Base-by-base conservation (phyloP, 768 basidiomycete species). In the Xerocomellus chrysenteron region DNA sequence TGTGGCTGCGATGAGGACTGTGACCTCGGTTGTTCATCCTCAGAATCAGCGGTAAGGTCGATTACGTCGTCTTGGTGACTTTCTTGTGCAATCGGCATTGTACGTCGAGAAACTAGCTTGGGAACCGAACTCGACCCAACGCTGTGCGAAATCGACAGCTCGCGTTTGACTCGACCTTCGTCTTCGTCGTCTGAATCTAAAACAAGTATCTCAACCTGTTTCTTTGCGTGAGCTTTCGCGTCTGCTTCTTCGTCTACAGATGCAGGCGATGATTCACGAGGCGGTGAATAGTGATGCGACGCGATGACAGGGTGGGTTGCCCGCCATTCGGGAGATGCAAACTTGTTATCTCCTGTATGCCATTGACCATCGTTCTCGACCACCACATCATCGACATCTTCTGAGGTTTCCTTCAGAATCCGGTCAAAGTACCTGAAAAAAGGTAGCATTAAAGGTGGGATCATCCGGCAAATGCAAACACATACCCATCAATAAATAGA, bases 311-410 rank as follows among this genome's bases (percentile, higher is more conserved):
- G 77, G 69, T 88, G 84, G 0, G 72, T 62, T 43, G 79, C 78
- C 61, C 80, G 83, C 94, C 94, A 97, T 32, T 71, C 75, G 2
- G 75, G 64, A 19, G 92, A 94, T 2, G 83, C 93, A 65, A 82
- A 89, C 72, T 89, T 92, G 75, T 89, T 82, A 73, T 98, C 94
- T 17, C 82, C 75, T 1, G 94, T 94, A 69, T 97, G 95, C 97
- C 97, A 99, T 69, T 95, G 88, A 2, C 94, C 95, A 68, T 96
- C 87, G 6, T 92, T 84, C 71, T 99, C 96, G 16, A 99, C 86
- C 53, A 96, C 81, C 26, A 99, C 94, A 60, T 97, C 92, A 48
- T 99, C 97, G 13, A 92, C 85, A 50, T 76, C 78, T 24, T 94
- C 90, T 0, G 90, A 81, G 4, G 88, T 91, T 28, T 79, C 74